Conservation (phyloP, 345 rosid species). For the Nasturtium officinale region DNA sequence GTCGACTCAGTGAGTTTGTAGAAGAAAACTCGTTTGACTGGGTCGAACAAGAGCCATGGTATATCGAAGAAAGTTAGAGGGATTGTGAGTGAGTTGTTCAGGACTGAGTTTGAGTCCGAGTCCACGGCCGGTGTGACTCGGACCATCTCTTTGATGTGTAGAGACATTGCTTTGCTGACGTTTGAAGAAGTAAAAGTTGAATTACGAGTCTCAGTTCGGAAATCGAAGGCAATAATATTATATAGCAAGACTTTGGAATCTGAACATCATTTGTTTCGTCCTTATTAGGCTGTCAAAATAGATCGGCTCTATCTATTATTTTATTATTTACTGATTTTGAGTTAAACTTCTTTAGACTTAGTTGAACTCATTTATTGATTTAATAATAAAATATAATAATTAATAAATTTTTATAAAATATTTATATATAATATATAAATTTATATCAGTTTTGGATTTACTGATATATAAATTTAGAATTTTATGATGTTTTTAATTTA, state of each 20-base stretch:
- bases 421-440: no score
- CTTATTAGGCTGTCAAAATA: no score
- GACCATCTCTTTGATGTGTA: not conserved
- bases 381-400: no score
- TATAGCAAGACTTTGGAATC: not conserved
- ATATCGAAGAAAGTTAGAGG: constrained; percentile 44
- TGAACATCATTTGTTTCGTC: not conserved
- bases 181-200: not conserved
- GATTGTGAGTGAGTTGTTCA: constrained; percentile 22
- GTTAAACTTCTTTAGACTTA: no score
- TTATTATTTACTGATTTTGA: no score
- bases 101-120: constrained; percentile 4
- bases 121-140: constrained; percentile 30
- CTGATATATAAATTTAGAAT: no score
- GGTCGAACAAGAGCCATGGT: constrained; percentile 38
- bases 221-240: not conserved
- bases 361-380: no score
- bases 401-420: no score
- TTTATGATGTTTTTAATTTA: no score
- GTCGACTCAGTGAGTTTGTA: constrained; percentile 38
- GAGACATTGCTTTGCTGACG: not conserved
- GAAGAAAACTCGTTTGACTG: constrained; percentile 43
- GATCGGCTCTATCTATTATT: no score
- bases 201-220: not conserved
- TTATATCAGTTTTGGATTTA: no score